Evolutionary conservation across 1,284 basidiomycete genomes (phyloP).

Genomic region (Athelia psychrophila): DNA sequence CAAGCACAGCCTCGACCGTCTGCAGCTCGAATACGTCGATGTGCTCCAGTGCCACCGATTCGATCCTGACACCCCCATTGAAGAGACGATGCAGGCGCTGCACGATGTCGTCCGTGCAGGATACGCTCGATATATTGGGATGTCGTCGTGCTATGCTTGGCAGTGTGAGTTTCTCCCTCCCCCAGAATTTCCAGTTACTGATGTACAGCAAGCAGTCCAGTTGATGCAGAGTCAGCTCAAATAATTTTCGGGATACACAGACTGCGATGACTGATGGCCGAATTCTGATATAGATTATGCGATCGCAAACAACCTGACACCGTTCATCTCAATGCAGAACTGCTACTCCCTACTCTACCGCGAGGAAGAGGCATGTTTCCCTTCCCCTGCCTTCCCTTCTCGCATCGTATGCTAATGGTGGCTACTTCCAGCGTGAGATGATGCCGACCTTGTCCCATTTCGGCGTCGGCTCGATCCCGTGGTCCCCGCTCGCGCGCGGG

Average conservation of each 20-base stretch:
- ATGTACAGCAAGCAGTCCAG: slow-evolving; percentile 8
- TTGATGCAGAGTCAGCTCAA: slow-evolving; percentile 16
- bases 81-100: slow-evolving; percentile 46
- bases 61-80: slow-evolving; percentile 40
- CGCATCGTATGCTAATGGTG: no score
- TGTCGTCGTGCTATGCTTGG: slow-evolving; percentile 24
- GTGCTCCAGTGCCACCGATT: slow-evolving; percentile 40
- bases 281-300: slow-evolving; percentile 10
- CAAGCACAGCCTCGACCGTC: slow-evolving; percentile 35
- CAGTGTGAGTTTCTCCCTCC: slow-evolving; percentile 11
- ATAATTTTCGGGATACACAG: background rate
- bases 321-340: slow-evolving; percentile 51
- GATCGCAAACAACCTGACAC: slow-evolving; percentile 33
- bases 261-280: slow-evolving; percentile 19
- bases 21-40: slow-evolving; percentile 43
- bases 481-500: slow-evolving; percentile 30
- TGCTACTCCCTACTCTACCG: slow-evolving; percentile 37
- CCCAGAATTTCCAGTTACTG: background rate
- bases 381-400: no score
- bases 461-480: slow-evolving; percentile 24
- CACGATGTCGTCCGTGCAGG: slow-evolving; percentile 44
- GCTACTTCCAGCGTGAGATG: no score
- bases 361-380: slow-evolving; percentile 46
- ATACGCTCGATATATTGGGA: slow-evolving; percentile 48
- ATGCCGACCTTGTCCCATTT: background rate